Base-by-base conservation (phyloP, 306 rosid species). In the Geum urbanum region DNA sequence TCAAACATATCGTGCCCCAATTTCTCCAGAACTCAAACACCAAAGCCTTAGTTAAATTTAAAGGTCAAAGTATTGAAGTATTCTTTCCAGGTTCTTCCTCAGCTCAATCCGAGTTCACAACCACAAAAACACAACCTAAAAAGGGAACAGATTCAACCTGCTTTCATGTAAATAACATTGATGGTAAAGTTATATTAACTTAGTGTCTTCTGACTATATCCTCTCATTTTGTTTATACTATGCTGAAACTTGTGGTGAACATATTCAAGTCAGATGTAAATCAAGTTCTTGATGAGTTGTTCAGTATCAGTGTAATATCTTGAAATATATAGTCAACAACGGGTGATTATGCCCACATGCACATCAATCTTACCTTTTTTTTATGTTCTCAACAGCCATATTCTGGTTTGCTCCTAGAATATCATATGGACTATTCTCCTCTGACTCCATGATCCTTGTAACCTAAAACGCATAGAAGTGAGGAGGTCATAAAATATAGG, bases 401-500 rank as follows among this genome's bases (percentile, higher is more conserved):
- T 84, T 90, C 52, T 77, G 87, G 82, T 92, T 92, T 56, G 86
- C 89, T 75, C 97, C 97, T 14, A 92, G 72, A 75, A 92, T 76
- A 77, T 90, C 98, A 73, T 90, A 92, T 41, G 92, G 94, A 79
- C 80, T 76, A 73, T 83, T 92, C 52, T 74, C 84, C 56, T 74
- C 95, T 60, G 76, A 84, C 45, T 81, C 94, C 96, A 92, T 86
- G 74, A 92, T 92, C 79, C 98, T 82, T 70, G 96, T 81, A 56
- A 92, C 97, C 97, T 92, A 86, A 72, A 62, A 82, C 6, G 4
- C 49, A 68, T 52, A 12, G 35, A 9, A 37, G 61, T n/a, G 40
- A 56, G 62, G 2, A 24, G 27, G 41, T 57, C 8, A 57, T 15
- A 57, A 57, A 27, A 65, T 44, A 37, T 37, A 37, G 16, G 27